phyloP scores from a whole-genome alignment of 768 basidiomycete species.

The Coprinellus aureogranulatus region DNA sequence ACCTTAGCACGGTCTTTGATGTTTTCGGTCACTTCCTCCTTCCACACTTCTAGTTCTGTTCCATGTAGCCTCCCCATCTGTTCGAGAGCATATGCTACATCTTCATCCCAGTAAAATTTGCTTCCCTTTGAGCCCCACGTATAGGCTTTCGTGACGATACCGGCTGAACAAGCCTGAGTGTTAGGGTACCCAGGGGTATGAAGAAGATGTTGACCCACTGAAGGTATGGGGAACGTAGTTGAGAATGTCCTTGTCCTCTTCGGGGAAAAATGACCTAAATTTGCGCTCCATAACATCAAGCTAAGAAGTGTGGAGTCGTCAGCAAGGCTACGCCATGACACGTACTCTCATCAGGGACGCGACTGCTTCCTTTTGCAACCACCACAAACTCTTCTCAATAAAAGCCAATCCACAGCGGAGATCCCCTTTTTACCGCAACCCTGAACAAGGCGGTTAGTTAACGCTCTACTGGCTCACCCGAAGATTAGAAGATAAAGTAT shows the following conservation, averaged over 20 bases:
- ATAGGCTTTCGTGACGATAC: constrained; percentile 26
- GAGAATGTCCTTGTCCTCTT: constrained; percentile 22
- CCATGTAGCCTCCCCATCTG: constrained; percentile 13
- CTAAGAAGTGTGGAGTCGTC: constrained; percentile 13
- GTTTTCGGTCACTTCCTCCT: constrained; percentile 24
- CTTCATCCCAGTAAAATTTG: constrained; percentile 32
- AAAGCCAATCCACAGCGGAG: constrained; percentile 21
- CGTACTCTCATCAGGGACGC: too few relatives aligned
- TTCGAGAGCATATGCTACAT: constrained; percentile 23
- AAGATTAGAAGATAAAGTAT: too few relatives aligned
- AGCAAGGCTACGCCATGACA: constrained; percentile 1
- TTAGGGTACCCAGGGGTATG: neutral
- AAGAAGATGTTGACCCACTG: constrained; percentile 19
- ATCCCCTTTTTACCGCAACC: constrained; percentile 17
- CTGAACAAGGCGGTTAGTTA: constrained; percentile 6
- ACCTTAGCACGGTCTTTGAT: constrained; percentile 15
- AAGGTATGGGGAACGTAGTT: constrained; percentile 30
- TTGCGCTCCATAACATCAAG: constrained; percentile 22
- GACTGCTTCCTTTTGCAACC: constrained; percentile 28
- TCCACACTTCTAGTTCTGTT: neutral
- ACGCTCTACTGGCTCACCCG: neutral
- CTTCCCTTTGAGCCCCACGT: constrained; percentile 16
- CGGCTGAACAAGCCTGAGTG: constrained; percentile 19
- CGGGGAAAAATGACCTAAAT: constrained; percentile 24
- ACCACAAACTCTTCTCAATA: constrained; percentile 24